A percentile compares a stretch with the other conserved stretches of the same genome.
These are phyloP conservation scores for Trametes cinnabarina DNA, from an alignment of 768 basidiomycete species.

Conservation along the genomic window DNA sequence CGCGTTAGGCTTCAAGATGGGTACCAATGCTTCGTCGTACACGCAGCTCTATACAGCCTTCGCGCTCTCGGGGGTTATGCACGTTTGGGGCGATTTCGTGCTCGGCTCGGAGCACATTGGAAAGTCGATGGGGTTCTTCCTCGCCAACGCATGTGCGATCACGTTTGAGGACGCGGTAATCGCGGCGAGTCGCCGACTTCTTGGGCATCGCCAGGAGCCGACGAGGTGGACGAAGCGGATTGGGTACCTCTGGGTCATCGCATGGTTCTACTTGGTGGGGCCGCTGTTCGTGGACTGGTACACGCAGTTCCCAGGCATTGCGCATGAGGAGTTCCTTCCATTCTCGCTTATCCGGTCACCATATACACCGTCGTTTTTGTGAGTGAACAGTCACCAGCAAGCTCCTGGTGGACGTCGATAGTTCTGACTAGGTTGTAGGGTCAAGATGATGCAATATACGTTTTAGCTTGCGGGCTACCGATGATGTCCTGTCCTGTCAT, in stretches of 20 bases:
- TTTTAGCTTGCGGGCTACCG: too few species aligned
- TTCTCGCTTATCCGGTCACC: slow-evolving; percentile 1
- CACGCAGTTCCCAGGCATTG: neutral
- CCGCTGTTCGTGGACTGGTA: slow-evolving; percentile 4
- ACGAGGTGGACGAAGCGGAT: neutral
- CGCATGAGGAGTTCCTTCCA: neutral
- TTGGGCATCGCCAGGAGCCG: neutral
- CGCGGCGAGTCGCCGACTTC: slow-evolving; percentile 8
- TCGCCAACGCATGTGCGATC: slow-evolving; percentile 34
- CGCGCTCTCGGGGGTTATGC: slow-evolving; percentile 35
- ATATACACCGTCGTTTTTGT: neutral
- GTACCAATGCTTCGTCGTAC: slow-evolving; percentile 27
- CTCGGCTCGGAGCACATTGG: slow-evolving; percentile 15
- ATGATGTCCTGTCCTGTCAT: too few species aligned
- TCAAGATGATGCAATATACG: too few species aligned
- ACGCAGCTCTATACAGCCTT: slow-evolving; percentile 37
- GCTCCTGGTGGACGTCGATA: too few species aligned
- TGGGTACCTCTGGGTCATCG: slow-evolving; percentile 14
- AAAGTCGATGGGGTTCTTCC: slow-evolving; percentile 28
- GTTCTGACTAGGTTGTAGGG: too few species aligned
- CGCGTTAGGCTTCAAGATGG: slow-evolving; percentile 24
- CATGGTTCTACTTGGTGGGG: slow-evolving; percentile 9
- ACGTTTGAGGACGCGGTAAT: slow-evolving; percentile 35
- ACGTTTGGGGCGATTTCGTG: slow-evolving; percentile 34
- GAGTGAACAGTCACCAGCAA: neutral